Conservation (phyloP, 495 filamentous ascomycete species). For the Aspergillus asperescens region DNA sequence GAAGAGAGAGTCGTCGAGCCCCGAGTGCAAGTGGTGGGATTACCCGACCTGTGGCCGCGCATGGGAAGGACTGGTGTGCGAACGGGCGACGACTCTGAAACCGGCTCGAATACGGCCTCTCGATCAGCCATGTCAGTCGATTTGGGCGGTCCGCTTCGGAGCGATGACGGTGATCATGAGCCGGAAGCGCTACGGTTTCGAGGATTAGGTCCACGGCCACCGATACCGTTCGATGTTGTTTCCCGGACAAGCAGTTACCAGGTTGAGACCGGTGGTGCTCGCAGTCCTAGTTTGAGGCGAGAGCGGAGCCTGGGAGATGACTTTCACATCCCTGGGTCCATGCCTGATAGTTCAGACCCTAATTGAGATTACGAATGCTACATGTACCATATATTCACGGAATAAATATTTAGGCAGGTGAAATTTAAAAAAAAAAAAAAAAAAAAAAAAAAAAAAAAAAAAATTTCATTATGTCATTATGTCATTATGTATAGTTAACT, state of each 20-base stretch:
- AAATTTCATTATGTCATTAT: conserved; percentile 5
- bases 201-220: conserved; percentile 27
- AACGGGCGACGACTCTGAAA: conserved; percentile 41
- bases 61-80: conserved; percentile 50
- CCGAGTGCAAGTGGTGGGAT: conserved; percentile 86
- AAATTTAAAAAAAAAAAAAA: background rate
- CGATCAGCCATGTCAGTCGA: conserved; percentile 33
- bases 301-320: conserved; percentile 34
- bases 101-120: conserved; percentile 36
- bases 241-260: conserved; percentile 40
- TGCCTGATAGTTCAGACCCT: conserved; percentile 3
- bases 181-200: conserved; percentile 37
- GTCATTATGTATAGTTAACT: conserved; percentile 11
- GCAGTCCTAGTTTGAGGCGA: conserved; percentile 33
- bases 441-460: background rate
- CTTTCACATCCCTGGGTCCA: conserved; percentile 27
- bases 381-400: conserved; percentile 3
- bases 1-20: conserved; percentile 95
- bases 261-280: conserved; percentile 33
- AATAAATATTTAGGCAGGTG: too few relatives aligned
- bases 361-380: background rate
- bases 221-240: conserved; percentile 25
- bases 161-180: conserved; percentile 22
- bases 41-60: conserved; percentile 91
- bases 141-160: conserved; percentile 21